These are phyloP conservation scores for Chytriomyces confervae DNA, from an alignment of 192 early-diverging fungal genomes.

Conservation along the genomic window DNA sequence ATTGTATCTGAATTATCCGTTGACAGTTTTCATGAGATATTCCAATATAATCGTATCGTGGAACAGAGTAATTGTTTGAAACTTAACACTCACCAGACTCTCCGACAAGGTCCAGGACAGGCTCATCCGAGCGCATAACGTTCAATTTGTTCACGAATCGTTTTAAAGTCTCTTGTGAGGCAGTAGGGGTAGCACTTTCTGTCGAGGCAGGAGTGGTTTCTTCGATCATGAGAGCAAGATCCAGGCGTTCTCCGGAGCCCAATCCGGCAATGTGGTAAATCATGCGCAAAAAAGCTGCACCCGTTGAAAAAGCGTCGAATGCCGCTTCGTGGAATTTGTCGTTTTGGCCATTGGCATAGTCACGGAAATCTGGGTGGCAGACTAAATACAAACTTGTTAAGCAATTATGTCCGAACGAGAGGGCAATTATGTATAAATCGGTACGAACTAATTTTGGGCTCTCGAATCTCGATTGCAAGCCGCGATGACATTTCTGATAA, in stretches of 20 bases:
- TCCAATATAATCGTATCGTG: not conserved
- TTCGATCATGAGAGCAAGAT: not conserved
- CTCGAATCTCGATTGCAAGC: constrained; percentile 41
- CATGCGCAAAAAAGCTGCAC: constrained; percentile 77
- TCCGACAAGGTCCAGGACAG: constrained; percentile 63
- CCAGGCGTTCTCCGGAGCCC: not conserved
- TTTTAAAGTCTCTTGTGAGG: not conserved
- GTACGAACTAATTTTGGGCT: constrained; percentile 59
- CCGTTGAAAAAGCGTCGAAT: constrained; percentile 91
- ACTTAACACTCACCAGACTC: constrained; percentile 38
- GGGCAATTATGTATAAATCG: not conserved
- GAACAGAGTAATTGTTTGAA: not conserved
- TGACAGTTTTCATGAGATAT: not conserved
- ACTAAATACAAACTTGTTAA: constrained; percentile 24
- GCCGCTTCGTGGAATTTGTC: constrained; percentile 84
- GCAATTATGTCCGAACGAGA: not conserved
- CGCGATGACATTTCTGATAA: constrained; percentile 29
- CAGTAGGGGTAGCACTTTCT: no score
- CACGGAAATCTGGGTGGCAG: constrained; percentile 44
- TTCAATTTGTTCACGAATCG: constrained; percentile 62
- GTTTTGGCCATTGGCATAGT: constrained; percentile 30
- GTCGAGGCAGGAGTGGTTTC: not conserved
- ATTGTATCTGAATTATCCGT: constrained; percentile 40
- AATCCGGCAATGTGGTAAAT: constrained; percentile 40
- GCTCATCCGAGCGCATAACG: constrained; percentile 71